A percentile compares a stretch with the other conserved stretches of the same genome.
These are phyloP conservation scores for Diplodia sapinea DNA, from an alignment of 2,329 filamentous ascomycete species.

Conservation along the genomic window DNA sequence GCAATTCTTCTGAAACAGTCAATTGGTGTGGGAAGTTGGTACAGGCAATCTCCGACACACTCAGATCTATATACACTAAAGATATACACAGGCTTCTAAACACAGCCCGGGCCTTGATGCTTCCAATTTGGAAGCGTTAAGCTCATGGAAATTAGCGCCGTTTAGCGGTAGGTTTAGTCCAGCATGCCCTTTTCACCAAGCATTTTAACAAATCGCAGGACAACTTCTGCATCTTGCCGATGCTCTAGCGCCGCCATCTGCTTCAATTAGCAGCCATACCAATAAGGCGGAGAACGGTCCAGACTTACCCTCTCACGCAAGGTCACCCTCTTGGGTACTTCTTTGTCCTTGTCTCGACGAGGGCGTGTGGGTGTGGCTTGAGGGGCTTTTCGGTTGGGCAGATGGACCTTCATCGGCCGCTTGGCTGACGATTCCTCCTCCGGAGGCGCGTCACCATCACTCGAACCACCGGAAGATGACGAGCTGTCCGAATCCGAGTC, in stretches of 20 bases:
- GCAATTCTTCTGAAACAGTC: background rate
- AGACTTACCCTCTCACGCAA: constrained; percentile 32
- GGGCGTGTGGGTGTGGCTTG: constrained; percentile 30
- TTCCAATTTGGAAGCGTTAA: background rate
- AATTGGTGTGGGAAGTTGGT: background rate
- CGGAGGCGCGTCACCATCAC: constrained; percentile 45
- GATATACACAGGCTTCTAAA: background rate
- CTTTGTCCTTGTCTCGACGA: constrained; percentile 23
- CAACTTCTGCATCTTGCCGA: constrained; percentile 49
- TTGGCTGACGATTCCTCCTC: constrained; percentile 44
- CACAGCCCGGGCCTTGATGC: constrained; percentile 1
- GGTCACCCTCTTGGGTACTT: constrained; percentile 21
- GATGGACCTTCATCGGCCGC: constrained; percentile 28
- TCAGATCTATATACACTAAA: background rate
- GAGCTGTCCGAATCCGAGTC: constrained; percentile 25
- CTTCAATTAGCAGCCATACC: constrained; percentile 10
- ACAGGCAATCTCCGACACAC: background rate
- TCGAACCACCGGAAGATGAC: constrained; percentile 34
- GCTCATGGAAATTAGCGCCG: background rate
- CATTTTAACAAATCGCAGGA: constrained; percentile 54
- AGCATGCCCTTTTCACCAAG: constrained; percentile 48
- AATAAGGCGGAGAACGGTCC: constrained; percentile 30
- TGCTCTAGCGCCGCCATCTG: constrained; percentile 53
- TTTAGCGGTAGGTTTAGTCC: background rate
- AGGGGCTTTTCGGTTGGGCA: constrained; percentile 22